Base-by-base conservation (phyloP, 129 eudicot species). In the Dittrichia graveolens region DNA sequence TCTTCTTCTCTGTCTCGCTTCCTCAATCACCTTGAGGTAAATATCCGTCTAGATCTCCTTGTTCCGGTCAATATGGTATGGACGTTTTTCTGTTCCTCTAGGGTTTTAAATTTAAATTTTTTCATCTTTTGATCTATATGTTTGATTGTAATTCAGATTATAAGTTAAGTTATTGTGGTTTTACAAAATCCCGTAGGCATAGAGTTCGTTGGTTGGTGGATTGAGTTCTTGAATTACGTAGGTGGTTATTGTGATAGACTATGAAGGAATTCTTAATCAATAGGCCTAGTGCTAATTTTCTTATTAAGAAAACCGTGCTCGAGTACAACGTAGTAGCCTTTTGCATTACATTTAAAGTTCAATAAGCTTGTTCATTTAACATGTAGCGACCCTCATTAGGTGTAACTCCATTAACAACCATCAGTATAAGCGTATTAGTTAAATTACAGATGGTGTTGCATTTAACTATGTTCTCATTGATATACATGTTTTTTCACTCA, bases 1-100 rank as follows among this genome's bases (percentile, higher is more conserved):
- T 38, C 57, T 6, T 38, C 50, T 72, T 49, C 58, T 63, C 35
- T 5, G n/a, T 63, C 14, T 44, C 59, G 39, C 35, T 48, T 55
- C 67, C 45, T 65, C 60, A 65, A 63, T 55, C 60, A 39, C 41
- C 63, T 16, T 48, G 60, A 60, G 83, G 83, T 80, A 74, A 73
- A 65, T 38, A 49, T 67, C 19, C 49, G 12, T 79, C 50, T 61
- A 60, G 55, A 65, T 79, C 78, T 55, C 58, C 66, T 58, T 8
- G 10, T 61, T 69, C 47, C 72, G 42, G 44, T 72, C 72, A 64
- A 72, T 79, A 67, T 24, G 52, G 8, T 13, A 60, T 38, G 12
- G 38, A 19, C 10, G 7, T 39, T 10, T 66, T 13, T 43, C 8
- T 55, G 56, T 46, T 79, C 0, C 15, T 38, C 56, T 79, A 72